Base-by-base conservation (phyloP, 768 basidiomycete species). In the Suillus lakei region DNA sequence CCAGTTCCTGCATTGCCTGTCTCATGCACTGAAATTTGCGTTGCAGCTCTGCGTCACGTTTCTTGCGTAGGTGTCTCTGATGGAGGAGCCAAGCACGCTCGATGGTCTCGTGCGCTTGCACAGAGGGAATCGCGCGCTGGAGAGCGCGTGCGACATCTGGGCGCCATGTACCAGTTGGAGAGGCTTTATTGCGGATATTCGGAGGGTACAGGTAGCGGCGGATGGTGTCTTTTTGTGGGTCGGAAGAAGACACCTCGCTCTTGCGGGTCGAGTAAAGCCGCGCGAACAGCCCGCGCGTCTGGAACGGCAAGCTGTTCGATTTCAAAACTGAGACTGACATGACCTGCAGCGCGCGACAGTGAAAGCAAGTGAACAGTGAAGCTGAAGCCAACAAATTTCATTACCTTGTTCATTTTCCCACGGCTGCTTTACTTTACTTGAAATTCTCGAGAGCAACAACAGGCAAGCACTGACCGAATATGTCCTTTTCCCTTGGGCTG, bases 31-130 rank as follows among this genome's bases (percentile, higher is more conserved):
- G 84, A 72, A 90, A 95, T 77, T 96, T 96, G 77, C 89, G 84
- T 64, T 82, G 80, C 67, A 93, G 74, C 72, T 94, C 91, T 41
- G 82, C 86, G 34, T 89, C 85, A 53, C 91, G 84, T 67, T 83
- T 81, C 72, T 91, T 87, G 48, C 96, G 87, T 44, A 89, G 66
- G 72, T 92, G 89, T 36, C 96, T 86, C 68, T 86, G 84, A 78
- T 94, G 88, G 13, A 98, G 84, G 60, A 89, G 80, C 92, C 92
- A 98, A 4, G 96, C 96, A 38, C 96, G 88, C 68, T 94, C 91
- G 61, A 98, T 95, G 2, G 95, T 98, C 67, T 95, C 86, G 79
- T 98, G 94, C 0, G 93, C 95, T 76, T 97, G 95, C 5, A 84
- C 86, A 4, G 93, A 93, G 15, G 94, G 93, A 60, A 98, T 91